Base-by-base conservation (phyloP, 768 basidiomycete genomes). In the Psilocybe azurescens region DNA sequence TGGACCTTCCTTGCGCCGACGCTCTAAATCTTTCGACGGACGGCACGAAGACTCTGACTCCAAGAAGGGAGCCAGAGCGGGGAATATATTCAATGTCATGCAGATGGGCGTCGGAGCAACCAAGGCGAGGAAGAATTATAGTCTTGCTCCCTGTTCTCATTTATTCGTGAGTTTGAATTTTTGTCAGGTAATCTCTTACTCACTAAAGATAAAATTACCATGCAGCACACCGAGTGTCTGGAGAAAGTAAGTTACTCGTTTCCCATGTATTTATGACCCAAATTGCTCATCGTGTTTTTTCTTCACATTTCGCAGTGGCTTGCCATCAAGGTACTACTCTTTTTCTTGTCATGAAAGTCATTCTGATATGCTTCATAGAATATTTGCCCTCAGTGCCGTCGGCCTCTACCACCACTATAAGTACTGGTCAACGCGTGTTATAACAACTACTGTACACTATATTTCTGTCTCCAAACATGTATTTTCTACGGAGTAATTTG, bases 341-440 rank as follows among this genome's bases (percentile, higher is more conserved):
- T 20, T n/a, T 52, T 50, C 6, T 9, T 52, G 33, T 14, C 24
- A 57, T 5, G 20, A 33, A 28, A 36, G 36, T 66, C 30, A 69
- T 46, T 20, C 13, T 46, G 39, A 24, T 57, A 24, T 29, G 6
- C 39, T 55, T 28, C 61, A 2, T 62, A 94, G 91, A 95, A 93
- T 64, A 94, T 95, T 44, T 96, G 94, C 70, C 94, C 94, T n/a
- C 88, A 94, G 62, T 95, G 94, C 75, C 89, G 94, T 63, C 79
- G 94, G 62, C 89, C 90, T 16, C 73, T 96, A 51, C 94, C 94
- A 9, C 92, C 93, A 0, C 77, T 95, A 47, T 95, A 77, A 79
- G 30, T 55, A 24, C 10, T 44, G 24, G 24, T 24, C 24, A 24
- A 24, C 24, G 24, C 24, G 24, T 24, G 24, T 24, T 24, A 24